Percentiles rank a stretch among this genome's conserved stretches.
phyloP scores from a whole-genome alignment of 2,329 filamentous ascomycete genomes.

The Helicocarpus griseus region DNA sequence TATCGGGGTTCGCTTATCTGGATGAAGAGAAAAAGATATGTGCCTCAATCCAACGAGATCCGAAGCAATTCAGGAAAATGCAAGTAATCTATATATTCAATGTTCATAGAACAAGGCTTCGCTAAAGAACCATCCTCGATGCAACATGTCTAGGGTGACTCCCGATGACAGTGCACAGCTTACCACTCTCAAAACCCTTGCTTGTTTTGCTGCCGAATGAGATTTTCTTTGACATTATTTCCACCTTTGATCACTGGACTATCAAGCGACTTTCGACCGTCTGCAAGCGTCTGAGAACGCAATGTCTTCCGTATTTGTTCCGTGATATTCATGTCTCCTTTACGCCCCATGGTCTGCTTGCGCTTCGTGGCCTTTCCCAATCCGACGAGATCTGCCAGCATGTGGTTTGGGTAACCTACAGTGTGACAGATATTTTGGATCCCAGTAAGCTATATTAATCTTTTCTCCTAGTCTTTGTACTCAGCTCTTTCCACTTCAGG shows the following conservation, averaged over 20 bases:
- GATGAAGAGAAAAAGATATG: too few species aligned
- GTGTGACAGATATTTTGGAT: not conserved
- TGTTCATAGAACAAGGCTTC: too few species aligned
- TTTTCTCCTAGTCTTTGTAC: not conserved
- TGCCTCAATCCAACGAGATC: too few species aligned
- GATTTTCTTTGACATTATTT: not conserved
- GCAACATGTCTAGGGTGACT: too few species aligned
- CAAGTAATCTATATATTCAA: too few species aligned
- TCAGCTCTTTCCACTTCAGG: not conserved
- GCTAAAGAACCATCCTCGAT: too few species aligned
- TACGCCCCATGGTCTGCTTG: not conserved
- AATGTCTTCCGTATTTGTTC: not conserved
- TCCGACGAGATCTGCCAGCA: not conserved
- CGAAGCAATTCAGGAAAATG: too few species aligned
- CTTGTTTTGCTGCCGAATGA: not conserved
- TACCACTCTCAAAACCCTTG: too few species aligned
- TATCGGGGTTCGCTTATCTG: too few species aligned
- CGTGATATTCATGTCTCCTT: not conserved
- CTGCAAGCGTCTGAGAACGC: not conserved
- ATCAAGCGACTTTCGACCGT: not conserved
- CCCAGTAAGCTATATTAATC: not conserved
- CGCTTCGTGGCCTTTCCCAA: not conserved
- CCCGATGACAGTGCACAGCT: too few species aligned
- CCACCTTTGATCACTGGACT: not conserved
- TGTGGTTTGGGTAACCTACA: not conserved